Base-by-base conservation (phyloP, 441 rosid species). In the Viola pubescens region DNA sequence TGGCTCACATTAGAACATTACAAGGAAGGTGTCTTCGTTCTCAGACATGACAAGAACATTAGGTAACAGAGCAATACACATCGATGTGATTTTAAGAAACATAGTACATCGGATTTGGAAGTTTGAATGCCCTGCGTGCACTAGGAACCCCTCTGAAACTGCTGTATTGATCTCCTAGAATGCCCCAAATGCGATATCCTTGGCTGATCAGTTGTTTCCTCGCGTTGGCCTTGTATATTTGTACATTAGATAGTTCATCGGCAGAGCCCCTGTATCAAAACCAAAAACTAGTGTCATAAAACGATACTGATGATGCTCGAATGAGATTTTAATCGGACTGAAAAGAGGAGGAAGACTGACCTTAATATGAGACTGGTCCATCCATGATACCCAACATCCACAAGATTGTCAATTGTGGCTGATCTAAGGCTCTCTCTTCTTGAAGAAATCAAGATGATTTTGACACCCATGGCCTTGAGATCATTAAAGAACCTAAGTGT, bases 341-440 rank as follows among this genome's bases (percentile, higher is more conserved):
- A 5, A 42, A 9, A 42, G 46, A 26, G 2, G 34, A 26, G 46
- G 10, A 46, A 12, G 4, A 46, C 44, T 37, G 19, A 37, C 53
- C 62, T 13, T 37, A 37, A 9, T 37, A 48, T 37, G 11, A 59
- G 59, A 41, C 48, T 42, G 9, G 51, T 19, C 60, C 60, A 57
- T 0, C 60, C 49, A 16, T 19, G 40, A 38, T 47, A 59, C 7
- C 62, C 62, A 59, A 37, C 62, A 59, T 48, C 62, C 12, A 59
- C 45, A 8, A 59, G 53, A 7, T 59, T 59, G 53, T 59, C 45
- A 7, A 38, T 12, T 59, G 62, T 59, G 37, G 54, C 54, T 37
- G 62, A 59, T 48, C 62, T 59, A 13, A 59, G 62, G 38, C 26
- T 42, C 37, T 48, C 53, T 37, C 45, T 57, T 44, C 60, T 54